phyloP scores from a whole-genome alignment of 2,329 filamentous ascomycete species.

The Ascochyta clinopodiicola region DNA sequence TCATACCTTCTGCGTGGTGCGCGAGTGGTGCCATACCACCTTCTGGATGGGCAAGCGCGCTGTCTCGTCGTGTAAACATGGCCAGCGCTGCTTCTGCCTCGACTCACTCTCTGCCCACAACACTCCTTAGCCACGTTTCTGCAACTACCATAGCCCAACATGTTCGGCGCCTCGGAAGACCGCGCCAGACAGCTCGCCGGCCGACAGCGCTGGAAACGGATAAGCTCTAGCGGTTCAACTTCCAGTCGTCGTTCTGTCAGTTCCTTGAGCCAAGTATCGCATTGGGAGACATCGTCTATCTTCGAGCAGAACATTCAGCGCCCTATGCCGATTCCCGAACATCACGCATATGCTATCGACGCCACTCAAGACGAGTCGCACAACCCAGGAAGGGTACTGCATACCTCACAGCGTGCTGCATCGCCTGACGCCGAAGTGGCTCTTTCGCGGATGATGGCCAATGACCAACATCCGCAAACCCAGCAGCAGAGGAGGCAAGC shows the following conservation, averaged over 20 bases:
- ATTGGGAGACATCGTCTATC: slow-evolving; percentile 8
- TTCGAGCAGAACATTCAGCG: slow-evolving; percentile 10
- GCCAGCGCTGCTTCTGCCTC: slow-evolving; percentile 3
- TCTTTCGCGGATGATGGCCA: slow-evolving; percentile 5
- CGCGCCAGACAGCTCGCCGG: slow-evolving; percentile 45
- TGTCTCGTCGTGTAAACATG: slow-evolving; percentile 11
- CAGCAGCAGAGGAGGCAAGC: slow-evolving; percentile 32
- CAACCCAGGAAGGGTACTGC: background rate
- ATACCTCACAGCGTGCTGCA: background rate
- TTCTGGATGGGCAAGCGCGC: slow-evolving; percentile 1
- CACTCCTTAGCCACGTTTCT: slow-evolving; percentile 11
- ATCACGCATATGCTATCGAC: background rate
- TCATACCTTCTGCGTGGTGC: slow-evolving; percentile 5
- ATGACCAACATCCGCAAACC: background rate
- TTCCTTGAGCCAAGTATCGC: slow-evolving; percentile 20
- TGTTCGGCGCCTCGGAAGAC: slow-evolving; percentile 46
- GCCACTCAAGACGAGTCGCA: background rate
- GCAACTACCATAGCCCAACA: slow-evolving; percentile 15
- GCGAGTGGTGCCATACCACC: slow-evolving; percentile 14
- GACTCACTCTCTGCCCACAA: slow-evolving; percentile 9
- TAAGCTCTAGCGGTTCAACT: slow-evolving; percentile 29
- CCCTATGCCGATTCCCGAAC: background rate
- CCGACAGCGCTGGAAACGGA: slow-evolving; percentile 36
- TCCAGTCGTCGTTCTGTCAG: slow-evolving; percentile 23
- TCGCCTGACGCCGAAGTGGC: slow-evolving; percentile 8